Evolutionary conservation across 495 filamentous ascomycete genomes (phyloP), one percentile per base, ranked within the genome.

Genomic region (Apodospora peruviana): DNA sequence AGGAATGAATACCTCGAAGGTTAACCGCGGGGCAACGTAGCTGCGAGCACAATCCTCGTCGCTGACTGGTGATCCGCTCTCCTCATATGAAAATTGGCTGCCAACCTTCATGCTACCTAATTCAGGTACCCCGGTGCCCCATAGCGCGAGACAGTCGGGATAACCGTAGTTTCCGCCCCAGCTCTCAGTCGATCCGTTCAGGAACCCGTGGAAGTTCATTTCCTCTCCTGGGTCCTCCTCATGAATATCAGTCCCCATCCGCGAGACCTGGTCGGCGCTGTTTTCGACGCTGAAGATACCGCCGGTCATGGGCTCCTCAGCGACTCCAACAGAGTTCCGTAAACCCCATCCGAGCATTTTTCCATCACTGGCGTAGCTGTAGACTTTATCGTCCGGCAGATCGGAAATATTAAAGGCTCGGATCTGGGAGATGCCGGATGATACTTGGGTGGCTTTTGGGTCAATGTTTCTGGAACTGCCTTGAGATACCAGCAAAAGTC

Each of bases 211-310:
- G 63, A 73, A 86, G 59, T 89, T 90, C 47, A 89, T 62, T 54
- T 89, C 84, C 59, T 89, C 86, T 11, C 80, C 84, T 0, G 86
- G 86, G 53, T 89, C 89, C 34, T 87, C 72, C 35, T 77, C 57
- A 55, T 87, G 83, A 29, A 88, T 76, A 51, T 88, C 83, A 17
- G 64, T 49, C 0, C 73, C 74, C 0, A 35, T 27, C 10, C 85
- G 73, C 8, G 45, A 53, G n/a, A 88, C 69, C 5, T 85, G 44
- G 56, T 90, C 85, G 3, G 77, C 82, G 23, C 76, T 82, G 57
- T 90, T 90, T 60, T 90, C 86, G 16, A 90, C 85, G 5, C 73
- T 77, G 69, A 77, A 90, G 52, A 90, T 67, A 24, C 70, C 72
- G 18, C 77, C 74, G 1, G 58, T 71, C 20, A 64, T 45, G 34